Conservation (phyloP, 345 rosid genomes). For the Dipteronia dyeriana region DNA sequence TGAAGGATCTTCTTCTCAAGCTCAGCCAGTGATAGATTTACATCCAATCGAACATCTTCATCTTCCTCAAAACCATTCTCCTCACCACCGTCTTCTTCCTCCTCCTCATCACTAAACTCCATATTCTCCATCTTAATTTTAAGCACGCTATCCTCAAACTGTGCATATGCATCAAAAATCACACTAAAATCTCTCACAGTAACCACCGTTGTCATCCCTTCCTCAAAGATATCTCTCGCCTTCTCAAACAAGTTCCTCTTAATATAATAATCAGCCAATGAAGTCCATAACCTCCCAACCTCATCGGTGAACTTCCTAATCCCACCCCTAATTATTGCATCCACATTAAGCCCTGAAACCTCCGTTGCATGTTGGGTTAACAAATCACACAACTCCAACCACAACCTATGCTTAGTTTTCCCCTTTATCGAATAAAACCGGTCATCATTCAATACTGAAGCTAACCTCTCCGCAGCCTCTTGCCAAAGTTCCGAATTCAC, state of each 20-base stretch:
- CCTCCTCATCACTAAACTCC: slow-evolving; percentile 66
- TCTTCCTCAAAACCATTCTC: slow-evolving; percentile 53
- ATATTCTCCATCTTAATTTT: slow-evolving; percentile 67
- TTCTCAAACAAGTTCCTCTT: slow-evolving; percentile 85
- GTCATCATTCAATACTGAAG: slow-evolving; percentile 89
- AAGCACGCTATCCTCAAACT: slow-evolving; percentile 83
- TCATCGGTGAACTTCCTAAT: slow-evolving; percentile 91
- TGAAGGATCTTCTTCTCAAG: slow-evolving; percentile 77
- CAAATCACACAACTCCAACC: slow-evolving; percentile 93
- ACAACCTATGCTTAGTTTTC: slow-evolving; percentile 82
- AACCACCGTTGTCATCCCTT: slow-evolving; percentile 92
- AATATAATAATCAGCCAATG: slow-evolving; percentile 93
- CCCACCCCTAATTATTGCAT: slow-evolving; percentile 94
- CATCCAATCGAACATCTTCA: slow-evolving; percentile 71
- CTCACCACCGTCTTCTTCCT: slow-evolving; percentile 43
- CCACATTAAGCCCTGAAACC: slow-evolving; percentile 90
- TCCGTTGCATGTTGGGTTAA: slow-evolving; percentile 78
- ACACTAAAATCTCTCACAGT: slow-evolving; percentile 95
- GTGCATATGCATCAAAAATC: slow-evolving; percentile 80
- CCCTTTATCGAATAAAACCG: slow-evolving; percentile 81
- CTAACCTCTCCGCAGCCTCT: slow-evolving; percentile 82
- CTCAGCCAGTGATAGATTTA: slow-evolving; percentile 49
- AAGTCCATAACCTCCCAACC: slow-evolving; percentile 94
- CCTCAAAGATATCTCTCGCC: slow-evolving; percentile 91
- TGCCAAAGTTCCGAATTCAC: slow-evolving; percentile 87